These are phyloP conservation scores for Tulasnella sp. DNA, from an alignment of 768 basidiomycete genomes.

Conservation along the genomic window DNA sequence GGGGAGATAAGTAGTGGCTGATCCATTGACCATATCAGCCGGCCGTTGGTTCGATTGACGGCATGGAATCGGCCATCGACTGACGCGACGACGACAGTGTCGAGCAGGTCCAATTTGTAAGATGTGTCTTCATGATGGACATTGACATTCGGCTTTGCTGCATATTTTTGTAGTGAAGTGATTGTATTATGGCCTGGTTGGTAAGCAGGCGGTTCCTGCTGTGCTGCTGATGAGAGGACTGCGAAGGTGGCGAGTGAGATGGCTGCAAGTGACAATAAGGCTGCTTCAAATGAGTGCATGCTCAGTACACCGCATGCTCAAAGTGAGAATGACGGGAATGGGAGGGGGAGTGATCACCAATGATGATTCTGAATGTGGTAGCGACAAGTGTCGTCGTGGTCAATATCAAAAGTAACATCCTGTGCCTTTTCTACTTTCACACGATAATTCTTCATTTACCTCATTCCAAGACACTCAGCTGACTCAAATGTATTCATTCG, in stretches of 20 bases:
- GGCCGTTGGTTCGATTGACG: conserved; percentile 73
- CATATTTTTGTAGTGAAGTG: conserved; percentile 9
- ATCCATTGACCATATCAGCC: conserved; percentile 78
- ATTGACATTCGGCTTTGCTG: background rate
- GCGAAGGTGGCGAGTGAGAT: conserved; percentile 5
- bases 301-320: too few relatives aligned
- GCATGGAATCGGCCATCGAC: conserved; percentile 94
- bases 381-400: too few relatives aligned
- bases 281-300: too few relatives aligned
- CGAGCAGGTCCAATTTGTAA: conserved; percentile 50
- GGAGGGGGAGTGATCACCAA: too few relatives aligned
- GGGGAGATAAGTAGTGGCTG: conserved; percentile 27
- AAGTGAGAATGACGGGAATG: too few relatives aligned
- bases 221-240: background rate
- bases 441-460: too few relatives aligned
- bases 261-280: too few relatives aligned
- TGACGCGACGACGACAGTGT: conserved; percentile 80
- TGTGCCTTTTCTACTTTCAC: too few relatives aligned
- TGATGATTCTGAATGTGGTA: too few relatives aligned
- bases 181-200: background rate
- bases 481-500: too few relatives aligned
- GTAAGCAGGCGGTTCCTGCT: background rate
- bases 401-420: too few relatives aligned
- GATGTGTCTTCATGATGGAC: background rate
- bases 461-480: too few relatives aligned